Evolutionary conservation across 2,329 filamentous ascomycete species (phyloP), one percentile per base, ranked within the genome.

Genomic region (Raffaelea deltoideospora): DNA sequence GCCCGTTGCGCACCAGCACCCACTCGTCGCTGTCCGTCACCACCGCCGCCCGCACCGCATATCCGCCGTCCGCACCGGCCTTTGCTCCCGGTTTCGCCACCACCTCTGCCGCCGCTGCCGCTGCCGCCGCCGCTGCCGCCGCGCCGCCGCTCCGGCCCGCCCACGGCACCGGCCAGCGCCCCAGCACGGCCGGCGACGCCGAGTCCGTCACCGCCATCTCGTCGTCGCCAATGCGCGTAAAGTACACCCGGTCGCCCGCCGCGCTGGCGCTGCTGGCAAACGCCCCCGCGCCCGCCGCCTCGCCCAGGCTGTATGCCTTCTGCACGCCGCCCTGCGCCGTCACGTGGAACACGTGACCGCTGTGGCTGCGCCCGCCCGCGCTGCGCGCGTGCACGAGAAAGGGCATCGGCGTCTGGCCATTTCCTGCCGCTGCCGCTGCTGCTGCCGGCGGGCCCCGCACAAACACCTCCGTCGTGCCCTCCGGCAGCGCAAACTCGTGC

Each of bases 1-100:
- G 79, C 13, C 87, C 86, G 51, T 95, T 93, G 39, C 81, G 78
- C 31, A 94, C 65, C 35, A 96, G 63, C 19, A 79, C 64, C 84
- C 87, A 95, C 48, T 94, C 81, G 18, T 78, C 69, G 2, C 56
- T 73, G 54, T 58, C 73, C 49, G 68, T 73, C 6, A 84, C 65
- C 17, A 82, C 63, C 3, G 85, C 87, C 22, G 79, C 76, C 38
- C 90, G 71, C 11, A 93, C 76, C 28, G 88, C 86, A 41, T 79
- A 86, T 5, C 71, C 74, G 7, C 58, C 60, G 5, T 74, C 66
- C n/a, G n/a, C n/a, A n/a, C n/a, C n/a, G n/a, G n/a, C n/a, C n/a
- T n/a, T n/a, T n/a, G n/a, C n/a, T 10, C 60, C 61, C 2, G 68
- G 64, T 53, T 80, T 84, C 46, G 79, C 71, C 41, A 92, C 71